Percentiles rank a stretch among this genome's conserved stretches.
Evolutionary conservation across 2,329 filamentous ascomycete genomes (phyloP).

Genomic region (Ceratocystiopsis brevicomis): DNA sequence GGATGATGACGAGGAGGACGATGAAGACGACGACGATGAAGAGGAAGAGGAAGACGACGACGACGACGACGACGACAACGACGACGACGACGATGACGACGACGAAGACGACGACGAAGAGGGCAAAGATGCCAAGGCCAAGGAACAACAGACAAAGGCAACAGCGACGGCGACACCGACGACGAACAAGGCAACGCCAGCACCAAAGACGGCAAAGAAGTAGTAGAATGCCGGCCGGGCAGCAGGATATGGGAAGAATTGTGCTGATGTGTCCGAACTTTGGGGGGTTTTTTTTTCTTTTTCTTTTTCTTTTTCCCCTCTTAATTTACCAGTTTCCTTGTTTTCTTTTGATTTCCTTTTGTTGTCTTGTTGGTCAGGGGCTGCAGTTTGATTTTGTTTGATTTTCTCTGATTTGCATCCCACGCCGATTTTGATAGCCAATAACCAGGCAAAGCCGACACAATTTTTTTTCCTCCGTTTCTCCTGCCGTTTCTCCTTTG

Average conservation of each 20-base stretch:
- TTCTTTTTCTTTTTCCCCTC: background rate
- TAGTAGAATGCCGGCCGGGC: no score
- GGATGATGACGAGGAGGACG: conserved; percentile 12
- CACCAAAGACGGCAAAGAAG: background rate
- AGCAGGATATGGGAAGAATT: no score
- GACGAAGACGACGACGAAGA: background rate
- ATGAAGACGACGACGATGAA: conserved; percentile 10
- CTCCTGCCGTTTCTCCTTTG: no score
- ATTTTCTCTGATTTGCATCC: no score
- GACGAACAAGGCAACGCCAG: no score
- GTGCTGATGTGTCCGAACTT: no score
- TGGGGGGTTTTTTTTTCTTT: background rate
- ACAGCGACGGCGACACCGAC: conserved; percentile 6
- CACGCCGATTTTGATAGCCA: background rate
- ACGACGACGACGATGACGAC: conserved; percentile 9
- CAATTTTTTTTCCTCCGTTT: background rate
- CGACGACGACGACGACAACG: conserved; percentile 12
- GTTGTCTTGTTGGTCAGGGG: no score
- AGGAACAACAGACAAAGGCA: no score
- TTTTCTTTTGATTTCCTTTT: background rate
- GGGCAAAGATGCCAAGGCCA: background rate
- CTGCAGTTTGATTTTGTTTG: background rate
- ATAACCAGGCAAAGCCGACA: background rate
- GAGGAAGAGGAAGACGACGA: conserved; percentile 10
- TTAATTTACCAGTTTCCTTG: background rate